A percentile compares a stretch with the other conserved stretches of the same genome.
Conservation (phyloP, 1,139 yeast species). For the Geotrichum cucujoidarum region DNA sequence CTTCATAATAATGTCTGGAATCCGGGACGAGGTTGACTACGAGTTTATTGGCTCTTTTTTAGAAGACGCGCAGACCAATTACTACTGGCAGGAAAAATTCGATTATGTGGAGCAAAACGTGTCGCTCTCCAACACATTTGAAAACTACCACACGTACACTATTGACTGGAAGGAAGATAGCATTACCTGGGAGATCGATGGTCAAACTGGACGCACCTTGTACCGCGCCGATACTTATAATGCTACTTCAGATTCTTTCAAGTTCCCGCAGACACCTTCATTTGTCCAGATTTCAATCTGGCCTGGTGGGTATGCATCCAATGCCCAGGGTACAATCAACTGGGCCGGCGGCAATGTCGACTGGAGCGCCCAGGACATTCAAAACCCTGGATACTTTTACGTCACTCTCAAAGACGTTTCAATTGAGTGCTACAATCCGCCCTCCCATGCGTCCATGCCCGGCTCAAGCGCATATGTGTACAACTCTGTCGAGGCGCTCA, state of each 20-base stretch:
- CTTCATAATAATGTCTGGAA: constrained; percentile 76
- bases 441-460: constrained; percentile 44
- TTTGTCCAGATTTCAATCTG: constrained; percentile 81
- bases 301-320: constrained; percentile 78
- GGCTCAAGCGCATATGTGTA: constrained; percentile 57
- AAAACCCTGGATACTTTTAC: constrained; percentile 71
- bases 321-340: constrained; percentile 69
- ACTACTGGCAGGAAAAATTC: constrained; percentile 66
- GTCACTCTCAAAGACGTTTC: constrained; percentile 56
- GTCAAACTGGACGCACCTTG: constrained; percentile 63
- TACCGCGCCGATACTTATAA: constrained; percentile 64
- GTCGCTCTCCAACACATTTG: constrained; percentile 50
- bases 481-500: constrained; percentile 46
- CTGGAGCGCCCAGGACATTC: constrained; percentile 74
- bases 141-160: constrained; percentile 68
- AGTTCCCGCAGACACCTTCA: constrained; percentile 85
- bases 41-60: constrained; percentile 78
- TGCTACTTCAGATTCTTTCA: constrained; percentile 51
- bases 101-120: constrained; percentile 54
- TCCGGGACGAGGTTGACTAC: constrained; percentile 84
- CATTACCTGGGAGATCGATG: constrained; percentile 72
- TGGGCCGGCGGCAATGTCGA: constrained; percentile 93
- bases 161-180: constrained; percentile 82
- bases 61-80: constrained; percentile 66
- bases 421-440: constrained; percentile 67